phyloP scores from a whole-genome alignment of 2,329 filamentous ascomycete genomes.

The Sporothrix schenckii region DNA sequence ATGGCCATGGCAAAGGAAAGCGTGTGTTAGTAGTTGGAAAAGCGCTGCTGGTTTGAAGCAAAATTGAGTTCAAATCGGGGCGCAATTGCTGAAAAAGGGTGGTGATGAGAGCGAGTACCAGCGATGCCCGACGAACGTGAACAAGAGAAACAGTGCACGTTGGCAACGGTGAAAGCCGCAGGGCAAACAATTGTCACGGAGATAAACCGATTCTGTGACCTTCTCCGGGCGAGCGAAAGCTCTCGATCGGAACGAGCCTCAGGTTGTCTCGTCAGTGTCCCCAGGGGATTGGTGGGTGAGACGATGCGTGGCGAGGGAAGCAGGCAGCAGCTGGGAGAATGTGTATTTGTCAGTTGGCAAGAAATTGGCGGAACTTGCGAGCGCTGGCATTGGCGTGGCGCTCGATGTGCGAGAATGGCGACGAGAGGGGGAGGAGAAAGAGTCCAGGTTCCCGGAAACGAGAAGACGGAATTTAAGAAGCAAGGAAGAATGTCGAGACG shows the following conservation, averaged over 20 bases:
- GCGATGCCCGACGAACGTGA: background rate
- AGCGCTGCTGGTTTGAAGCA: background rate
- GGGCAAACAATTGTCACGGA: background rate
- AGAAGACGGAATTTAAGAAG: background rate
- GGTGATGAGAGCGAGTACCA: background rate
- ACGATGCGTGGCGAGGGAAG: conserved; percentile 31
- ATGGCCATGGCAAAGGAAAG: background rate
- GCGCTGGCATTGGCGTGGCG: conserved; percentile 12
- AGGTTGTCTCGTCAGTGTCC: background rate
- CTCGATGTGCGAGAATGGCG: background rate
- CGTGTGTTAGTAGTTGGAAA: background rate
- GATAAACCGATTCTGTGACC: background rate
- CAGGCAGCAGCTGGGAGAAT: conserved; percentile 32
- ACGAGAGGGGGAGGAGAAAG: background rate
- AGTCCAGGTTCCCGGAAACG: background rate
- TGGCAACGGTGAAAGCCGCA: background rate
- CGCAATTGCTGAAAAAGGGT: background rate
- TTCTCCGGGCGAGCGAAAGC: background rate
- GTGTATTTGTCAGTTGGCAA: conserved; percentile 30
- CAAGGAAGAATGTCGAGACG: background rate
- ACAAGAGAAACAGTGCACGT: background rate
- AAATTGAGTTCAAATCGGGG: background rate
- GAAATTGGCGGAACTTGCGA: background rate
- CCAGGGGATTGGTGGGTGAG: background rate
- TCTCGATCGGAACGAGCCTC: background rate